These are phyloP conservation scores for Aspergillus viridinutans DNA, from an alignment of 2,329 filamentous ascomycete genomes.

Conservation along the genomic window DNA sequence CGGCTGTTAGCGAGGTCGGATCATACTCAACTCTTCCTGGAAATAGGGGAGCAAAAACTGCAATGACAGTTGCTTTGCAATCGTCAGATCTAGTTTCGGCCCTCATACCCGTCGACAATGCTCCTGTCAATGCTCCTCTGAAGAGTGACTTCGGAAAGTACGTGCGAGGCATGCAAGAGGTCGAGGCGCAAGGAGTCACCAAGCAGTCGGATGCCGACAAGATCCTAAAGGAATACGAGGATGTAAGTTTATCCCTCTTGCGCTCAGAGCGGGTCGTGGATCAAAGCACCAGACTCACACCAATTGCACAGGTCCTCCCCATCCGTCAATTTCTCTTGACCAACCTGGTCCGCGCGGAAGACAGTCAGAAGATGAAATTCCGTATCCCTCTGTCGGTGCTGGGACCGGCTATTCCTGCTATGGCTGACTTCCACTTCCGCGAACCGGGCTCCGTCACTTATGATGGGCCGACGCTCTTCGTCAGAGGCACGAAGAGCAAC, in stretches of 20 bases:
- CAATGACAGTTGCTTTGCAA: conserved; percentile 78
- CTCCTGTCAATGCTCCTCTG: conserved; percentile 75
- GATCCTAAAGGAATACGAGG: conserved; percentile 71
- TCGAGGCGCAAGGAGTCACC: conserved; percentile 65
- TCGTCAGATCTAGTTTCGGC: conserved; percentile 64
- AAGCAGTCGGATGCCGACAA: conserved; percentile 74
- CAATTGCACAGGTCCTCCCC: conserved; percentile 52
- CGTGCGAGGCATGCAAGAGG: conserved; percentile 75
- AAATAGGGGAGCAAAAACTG: conserved; percentile 78
- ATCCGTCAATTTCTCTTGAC: conserved; percentile 90
- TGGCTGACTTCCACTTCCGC: conserved; percentile 87
- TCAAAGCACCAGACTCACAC: background rate
- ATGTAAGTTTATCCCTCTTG: conserved; percentile 42
- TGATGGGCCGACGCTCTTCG: conserved; percentile 73
- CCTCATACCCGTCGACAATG: conserved; percentile 85
- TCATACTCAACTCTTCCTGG: conserved; percentile 3
- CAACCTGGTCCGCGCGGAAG: conserved; percentile 62
- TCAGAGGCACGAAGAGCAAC: conserved; percentile 46
- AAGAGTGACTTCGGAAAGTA: conserved; percentile 73
- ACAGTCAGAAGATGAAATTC: conserved; percentile 62
- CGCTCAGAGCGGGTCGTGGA: background rate
- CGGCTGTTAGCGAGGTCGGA: background rate
- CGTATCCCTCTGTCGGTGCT: conserved; percentile 73
- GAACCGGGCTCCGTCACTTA: conserved; percentile 66
- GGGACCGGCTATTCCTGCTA: conserved; percentile 61